These are phyloP conservation scores for Cyclanthera cordifolia DNA, from an alignment of 306 rosid genomes.

Conservation along the genomic window DNA sequence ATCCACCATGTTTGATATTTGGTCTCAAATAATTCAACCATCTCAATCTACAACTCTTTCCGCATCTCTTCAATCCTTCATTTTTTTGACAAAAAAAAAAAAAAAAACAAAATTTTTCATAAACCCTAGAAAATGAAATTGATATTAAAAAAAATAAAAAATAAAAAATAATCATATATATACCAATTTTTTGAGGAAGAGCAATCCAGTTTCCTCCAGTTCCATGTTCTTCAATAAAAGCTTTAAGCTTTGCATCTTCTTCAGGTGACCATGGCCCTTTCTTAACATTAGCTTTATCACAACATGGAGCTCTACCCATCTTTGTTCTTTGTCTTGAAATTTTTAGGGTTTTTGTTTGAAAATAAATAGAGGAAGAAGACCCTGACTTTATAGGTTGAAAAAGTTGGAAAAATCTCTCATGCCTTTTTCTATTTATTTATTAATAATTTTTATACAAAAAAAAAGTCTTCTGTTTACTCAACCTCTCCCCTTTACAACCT, in stretches of 20 bases:
- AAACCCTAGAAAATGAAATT: not conserved
- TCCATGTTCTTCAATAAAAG: conserved; percentile 73
- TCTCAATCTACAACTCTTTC: conserved; percentile 89
- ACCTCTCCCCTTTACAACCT: conserved; percentile 12
- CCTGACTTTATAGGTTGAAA: conserved; percentile 53
- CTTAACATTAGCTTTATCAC: conserved; percentile 95
- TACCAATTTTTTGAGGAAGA: conserved; percentile 97
- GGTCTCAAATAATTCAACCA: conserved; percentile 97
- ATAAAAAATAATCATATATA: too few species aligned
- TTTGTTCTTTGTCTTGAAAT: conserved; percentile 12
- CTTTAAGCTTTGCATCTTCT: conserved; percentile 74
- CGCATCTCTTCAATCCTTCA: conserved; percentile 94
- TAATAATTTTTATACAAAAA: conserved; percentile 44
- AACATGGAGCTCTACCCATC: conserved; percentile 99
- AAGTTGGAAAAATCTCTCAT: conserved; percentile 18
- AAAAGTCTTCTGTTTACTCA: conserved; percentile 18
- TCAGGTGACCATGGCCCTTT: conserved; percentile 98
- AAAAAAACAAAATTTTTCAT: not conserved
- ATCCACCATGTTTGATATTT: conserved; percentile 94
- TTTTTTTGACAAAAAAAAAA: not conserved
- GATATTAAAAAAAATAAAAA: not conserved
- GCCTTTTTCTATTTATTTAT: conserved; percentile 30
- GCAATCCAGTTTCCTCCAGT: conserved; percentile 99
- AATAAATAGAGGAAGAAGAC: conserved; percentile 34
- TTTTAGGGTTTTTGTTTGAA: conserved; percentile 38